A percentile compares a stretch with the other conserved stretches of the same genome.
phyloP scores from a whole-genome alignment of 176 grass and related monocot species.

The Thinopyrum elongatum region DNA sequence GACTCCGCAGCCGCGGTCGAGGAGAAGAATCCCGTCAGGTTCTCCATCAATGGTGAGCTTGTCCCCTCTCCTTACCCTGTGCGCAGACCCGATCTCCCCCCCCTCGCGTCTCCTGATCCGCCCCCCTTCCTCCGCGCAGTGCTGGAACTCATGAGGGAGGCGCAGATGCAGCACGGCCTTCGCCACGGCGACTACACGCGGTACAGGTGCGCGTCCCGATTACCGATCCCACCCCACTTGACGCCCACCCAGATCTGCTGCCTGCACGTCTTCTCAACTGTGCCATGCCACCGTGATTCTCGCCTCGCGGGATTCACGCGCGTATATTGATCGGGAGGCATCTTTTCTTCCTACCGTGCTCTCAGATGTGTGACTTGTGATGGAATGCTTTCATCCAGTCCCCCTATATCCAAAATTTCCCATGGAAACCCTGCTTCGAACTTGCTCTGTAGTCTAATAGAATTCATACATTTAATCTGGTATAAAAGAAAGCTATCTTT shows the following conservation, averaged over 20 bases:
- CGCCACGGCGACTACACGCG: slow-evolving; percentile 87
- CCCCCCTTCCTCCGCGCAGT: slow-evolving; percentile 40
- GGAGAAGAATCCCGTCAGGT: slow-evolving; percentile 65
- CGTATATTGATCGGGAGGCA: not conserved
- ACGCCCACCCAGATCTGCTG: slow-evolving; percentile 7
- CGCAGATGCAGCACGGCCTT: slow-evolving; percentile 98
- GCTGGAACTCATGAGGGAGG: slow-evolving; percentile 76
- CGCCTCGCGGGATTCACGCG: not conserved
- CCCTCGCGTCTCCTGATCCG: not conserved
- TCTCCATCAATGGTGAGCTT: slow-evolving; percentile 83
- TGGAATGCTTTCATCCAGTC: not conserved
- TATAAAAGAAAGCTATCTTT: not conserved
- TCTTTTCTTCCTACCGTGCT: not conserved
- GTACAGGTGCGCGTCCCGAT: slow-evolving; percentile 49
- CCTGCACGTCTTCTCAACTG: not conserved
- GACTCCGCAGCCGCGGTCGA: slow-evolving; percentile 37
- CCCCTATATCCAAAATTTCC: not conserved
- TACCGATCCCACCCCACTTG: not conserved
- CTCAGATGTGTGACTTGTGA: slow-evolving; percentile 9
- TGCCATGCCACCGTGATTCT: not conserved
- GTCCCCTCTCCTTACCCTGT: not conserved
- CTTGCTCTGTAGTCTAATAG: not conserved
- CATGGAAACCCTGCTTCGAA: not conserved
- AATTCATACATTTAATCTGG: not conserved
- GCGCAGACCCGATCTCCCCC: not conserved